These are phyloP conservation scores for Rhodosporidiobolus odoratus DNA, from an alignment of 768 basidiomycete species.

Conservation along the genomic window DNA sequence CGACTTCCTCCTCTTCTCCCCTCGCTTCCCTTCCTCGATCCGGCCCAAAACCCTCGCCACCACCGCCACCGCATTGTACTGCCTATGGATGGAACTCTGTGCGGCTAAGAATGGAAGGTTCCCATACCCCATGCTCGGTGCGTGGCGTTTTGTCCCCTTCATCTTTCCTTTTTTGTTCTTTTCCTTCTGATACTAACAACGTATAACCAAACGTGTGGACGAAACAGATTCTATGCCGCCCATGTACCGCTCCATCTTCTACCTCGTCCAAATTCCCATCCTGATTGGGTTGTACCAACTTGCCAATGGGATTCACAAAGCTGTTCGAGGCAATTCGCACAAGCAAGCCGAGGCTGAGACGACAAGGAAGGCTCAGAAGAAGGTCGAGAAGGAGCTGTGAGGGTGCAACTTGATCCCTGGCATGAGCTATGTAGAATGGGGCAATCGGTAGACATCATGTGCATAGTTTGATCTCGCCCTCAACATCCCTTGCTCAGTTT, in stretches of 20 bases:
- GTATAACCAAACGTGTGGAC: no score
- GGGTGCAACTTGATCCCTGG: no score
- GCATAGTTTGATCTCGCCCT: no score
- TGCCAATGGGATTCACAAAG: constrained; percentile 20
- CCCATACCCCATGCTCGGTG: constrained; percentile 39
- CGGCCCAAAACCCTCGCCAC: constrained; percentile 24
- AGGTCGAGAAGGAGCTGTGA: not conserved
- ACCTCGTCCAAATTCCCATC: constrained; percentile 25
- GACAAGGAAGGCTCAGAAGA: not conserved
- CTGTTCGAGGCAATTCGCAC: not conserved
- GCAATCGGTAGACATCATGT: no score
- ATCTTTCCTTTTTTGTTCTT: no score
- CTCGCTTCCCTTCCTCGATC: constrained; percentile 32
- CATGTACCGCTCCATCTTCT: constrained; percentile 26
- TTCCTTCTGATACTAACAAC: not conserved
- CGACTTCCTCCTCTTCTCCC: constrained; percentile 40
- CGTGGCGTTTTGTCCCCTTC: not conserved
- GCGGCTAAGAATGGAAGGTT: constrained; percentile 24
- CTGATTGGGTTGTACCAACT: constrained; percentile 28
- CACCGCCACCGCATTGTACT: constrained; percentile 7
- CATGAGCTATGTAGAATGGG: no score
- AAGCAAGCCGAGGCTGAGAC: not conserved
- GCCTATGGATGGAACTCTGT: constrained; percentile 37
- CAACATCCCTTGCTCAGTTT: no score
- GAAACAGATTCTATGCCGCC: constrained; percentile 12